A percentile compares a stretch with the other conserved stretches of the same genome.
These are phyloP conservation scores for Dictyostelium firmibasis DNA, from an alignment of 78 protist genomes.

Conservation along the genomic window DNA sequence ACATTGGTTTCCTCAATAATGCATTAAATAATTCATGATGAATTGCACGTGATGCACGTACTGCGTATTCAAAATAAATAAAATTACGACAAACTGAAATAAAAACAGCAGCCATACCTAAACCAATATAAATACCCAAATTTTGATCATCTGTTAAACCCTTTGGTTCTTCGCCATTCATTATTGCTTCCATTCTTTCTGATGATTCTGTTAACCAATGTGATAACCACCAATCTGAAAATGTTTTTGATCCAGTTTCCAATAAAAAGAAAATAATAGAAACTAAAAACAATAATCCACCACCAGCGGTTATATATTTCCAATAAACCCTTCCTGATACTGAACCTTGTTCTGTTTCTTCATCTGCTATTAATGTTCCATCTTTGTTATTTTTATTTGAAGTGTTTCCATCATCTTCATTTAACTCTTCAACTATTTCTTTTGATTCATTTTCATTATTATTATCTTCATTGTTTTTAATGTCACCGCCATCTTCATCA, in stretches of 20 bases:
- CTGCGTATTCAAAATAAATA: conserved; percentile 23
- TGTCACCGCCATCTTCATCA: neutral
- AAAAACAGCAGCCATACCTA: conserved; percentile 19
- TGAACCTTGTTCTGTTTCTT: conserved; percentile 77
- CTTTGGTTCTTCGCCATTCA: neutral
- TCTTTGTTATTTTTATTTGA: conserved; percentile 1
- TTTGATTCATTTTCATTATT: neutral
- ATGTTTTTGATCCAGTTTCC: conserved; percentile 11
- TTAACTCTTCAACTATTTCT: conserved; percentile 28
- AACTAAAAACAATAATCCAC: neutral
- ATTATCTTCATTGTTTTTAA: neutral
- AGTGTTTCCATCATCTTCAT: conserved; percentile 34
- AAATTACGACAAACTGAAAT: conserved; percentile 24
- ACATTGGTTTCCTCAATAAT: conserved; percentile 87
- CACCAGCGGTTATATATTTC: conserved; percentile 41
- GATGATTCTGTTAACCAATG: conserved; percentile 30
- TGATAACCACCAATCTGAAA: conserved; percentile 74
- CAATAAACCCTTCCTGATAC: conserved; percentile 18
- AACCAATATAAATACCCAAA: conserved; percentile 59
- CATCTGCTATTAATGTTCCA: conserved; percentile 49
- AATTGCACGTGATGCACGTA: neutral
- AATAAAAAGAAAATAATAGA: neutral
- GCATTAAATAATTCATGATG: conserved; percentile 44
- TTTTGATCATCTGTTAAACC: conserved; percentile 23
- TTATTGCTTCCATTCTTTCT: neutral